A percentile compares a stretch with the other conserved stretches of the same genome.
Conservation (phyloP, 495 filamentous ascomycete genomes). For the Aspergillus cavernicola region DNA sequence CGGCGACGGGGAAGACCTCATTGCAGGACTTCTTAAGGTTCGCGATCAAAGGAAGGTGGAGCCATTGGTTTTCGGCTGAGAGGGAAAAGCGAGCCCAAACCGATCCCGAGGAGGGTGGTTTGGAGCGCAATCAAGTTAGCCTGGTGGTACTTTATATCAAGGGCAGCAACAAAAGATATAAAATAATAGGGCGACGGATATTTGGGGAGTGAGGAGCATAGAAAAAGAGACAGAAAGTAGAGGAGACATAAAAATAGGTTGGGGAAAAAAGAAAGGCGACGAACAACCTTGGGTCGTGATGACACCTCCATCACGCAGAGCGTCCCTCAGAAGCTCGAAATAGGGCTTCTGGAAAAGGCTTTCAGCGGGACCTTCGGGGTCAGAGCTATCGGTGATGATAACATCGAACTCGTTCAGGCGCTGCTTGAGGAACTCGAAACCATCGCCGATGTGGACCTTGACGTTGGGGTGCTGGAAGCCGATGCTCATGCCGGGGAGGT, state of each 20-base stretch:
- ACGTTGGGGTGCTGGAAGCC: slow-evolving; percentile 92
- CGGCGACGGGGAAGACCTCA: slow-evolving; percentile 94
- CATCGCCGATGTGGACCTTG: slow-evolving; percentile 87
- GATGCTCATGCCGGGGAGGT: slow-evolving; percentile 89
- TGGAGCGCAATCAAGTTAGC: slow-evolving; percentile 33
- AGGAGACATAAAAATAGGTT: slow-evolving; percentile 6
- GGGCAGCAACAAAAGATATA: neutral
- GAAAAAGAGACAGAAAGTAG: slow-evolving; percentile 9
- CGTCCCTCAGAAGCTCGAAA: slow-evolving; percentile 86
- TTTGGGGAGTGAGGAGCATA: neutral
- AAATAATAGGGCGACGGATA: neutral
- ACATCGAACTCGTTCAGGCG: slow-evolving; percentile 96
- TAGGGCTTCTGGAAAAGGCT: slow-evolving; percentile 97
- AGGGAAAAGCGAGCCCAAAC: slow-evolving; percentile 29
- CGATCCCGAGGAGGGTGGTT: slow-evolving; percentile 35
- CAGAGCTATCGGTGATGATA: slow-evolving; percentile 98
- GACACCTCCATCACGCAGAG: slow-evolving; percentile 91
- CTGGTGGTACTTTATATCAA: slow-evolving; percentile 10
- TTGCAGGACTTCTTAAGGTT: slow-evolving; percentile 93
- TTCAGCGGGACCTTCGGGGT: slow-evolving; percentile 96
- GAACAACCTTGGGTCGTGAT: slow-evolving; percentile 99
- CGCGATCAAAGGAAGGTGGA: slow-evolving; percentile 86
- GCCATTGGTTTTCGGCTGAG: slow-evolving; percentile 97
- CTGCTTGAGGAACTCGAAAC: slow-evolving; percentile 93
- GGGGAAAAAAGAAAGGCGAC: slow-evolving; percentile 61